A percentile compares a stretch with the other conserved stretches of the same genome.
phyloP scores from a whole-genome alignment of 108 stramenopile species.

The Stephanodiscus minutulus region DNA sequence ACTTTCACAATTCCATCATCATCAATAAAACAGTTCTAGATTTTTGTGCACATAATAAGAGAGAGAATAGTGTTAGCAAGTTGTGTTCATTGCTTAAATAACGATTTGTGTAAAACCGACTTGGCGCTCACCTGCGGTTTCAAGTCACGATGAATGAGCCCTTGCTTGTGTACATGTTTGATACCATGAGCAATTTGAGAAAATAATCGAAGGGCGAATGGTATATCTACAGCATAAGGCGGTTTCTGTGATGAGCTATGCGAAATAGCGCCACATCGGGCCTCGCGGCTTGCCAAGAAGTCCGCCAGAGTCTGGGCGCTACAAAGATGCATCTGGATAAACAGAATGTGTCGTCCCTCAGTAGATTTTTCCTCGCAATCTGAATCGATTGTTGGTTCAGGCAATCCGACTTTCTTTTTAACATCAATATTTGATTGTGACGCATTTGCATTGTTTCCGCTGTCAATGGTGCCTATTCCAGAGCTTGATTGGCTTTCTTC shows the following conservation, averaged over 20 bases:
- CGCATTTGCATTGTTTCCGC: slow-evolving; percentile 21
- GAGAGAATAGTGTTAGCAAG: not conserved
- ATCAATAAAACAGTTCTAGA: slow-evolving; percentile 83
- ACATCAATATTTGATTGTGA: slow-evolving; percentile 4
- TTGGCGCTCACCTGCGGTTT: slow-evolving; percentile 60
- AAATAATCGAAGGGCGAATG: slow-evolving; percentile 78
- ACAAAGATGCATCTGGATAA: slow-evolving; percentile 99
- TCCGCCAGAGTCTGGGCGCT: slow-evolving; percentile 84
- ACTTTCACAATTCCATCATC: slow-evolving; percentile 78
- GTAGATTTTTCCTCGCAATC: slow-evolving; percentile 9
- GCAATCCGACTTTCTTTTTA: slow-evolving; percentile 12
- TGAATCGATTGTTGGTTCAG: slow-evolving; percentile 14
- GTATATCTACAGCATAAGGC: slow-evolving; percentile 63
- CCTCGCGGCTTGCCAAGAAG: slow-evolving; percentile 66
- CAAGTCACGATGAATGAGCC: slow-evolving; percentile 90
- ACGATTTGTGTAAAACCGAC: not conserved
- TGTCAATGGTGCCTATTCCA: slow-evolving; percentile 19
- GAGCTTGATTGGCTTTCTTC: slow-evolving; percentile 27
- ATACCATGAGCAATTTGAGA: slow-evolving; percentile 77
- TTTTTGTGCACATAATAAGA: not conserved
- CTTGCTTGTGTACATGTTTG: slow-evolving; percentile 80
- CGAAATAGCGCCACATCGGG: slow-evolving; percentile 52
- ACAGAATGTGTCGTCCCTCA: slow-evolving; percentile 66
- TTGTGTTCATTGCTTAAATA: slow-evolving; percentile 19
- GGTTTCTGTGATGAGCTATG: slow-evolving; percentile 1